These are phyloP conservation scores for Talaromyces sp. DNA, from an alignment of 2,329 filamentous ascomycete species.

Conservation along the genomic window DNA sequence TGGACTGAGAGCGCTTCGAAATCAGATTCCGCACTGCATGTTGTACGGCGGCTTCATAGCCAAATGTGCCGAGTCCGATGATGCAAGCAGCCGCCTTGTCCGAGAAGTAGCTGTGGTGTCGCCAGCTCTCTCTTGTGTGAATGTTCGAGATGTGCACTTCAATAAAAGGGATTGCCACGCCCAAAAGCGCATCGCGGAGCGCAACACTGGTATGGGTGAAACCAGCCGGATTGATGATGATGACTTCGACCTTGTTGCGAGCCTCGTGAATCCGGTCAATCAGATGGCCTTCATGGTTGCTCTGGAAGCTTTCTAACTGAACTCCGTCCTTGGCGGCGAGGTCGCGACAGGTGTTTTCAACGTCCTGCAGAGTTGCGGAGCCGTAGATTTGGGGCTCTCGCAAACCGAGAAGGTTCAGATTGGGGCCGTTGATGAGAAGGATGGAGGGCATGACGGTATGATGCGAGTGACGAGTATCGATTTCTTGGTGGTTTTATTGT, in stretches of 20 bases:
- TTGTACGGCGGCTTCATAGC: conserved; percentile 58
- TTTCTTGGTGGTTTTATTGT: neutral
- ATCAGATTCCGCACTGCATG: conserved; percentile 35
- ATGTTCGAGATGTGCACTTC: conserved; percentile 75
- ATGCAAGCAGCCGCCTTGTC: conserved; percentile 73
- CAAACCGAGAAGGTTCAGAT: conserved; percentile 73
- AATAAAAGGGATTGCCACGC: conserved; percentile 66
- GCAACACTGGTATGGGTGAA: conserved; percentile 73
- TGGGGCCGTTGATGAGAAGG: conserved; percentile 75
- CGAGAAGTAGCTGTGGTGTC: conserved; percentile 65
- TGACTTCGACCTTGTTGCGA: conserved; percentile 52
- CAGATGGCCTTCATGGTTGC: conserved; percentile 71
- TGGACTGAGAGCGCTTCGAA: neutral
- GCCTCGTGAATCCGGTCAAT: conserved; percentile 69
- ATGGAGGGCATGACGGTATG: conserved; percentile 35
- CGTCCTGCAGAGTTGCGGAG: conserved; percentile 59
- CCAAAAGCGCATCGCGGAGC: conserved; percentile 66
- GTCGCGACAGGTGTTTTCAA: conserved; percentile 46
- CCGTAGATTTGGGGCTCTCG: conserved; percentile 72
- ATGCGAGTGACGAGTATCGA: too few relatives aligned
- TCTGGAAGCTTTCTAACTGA: conserved; percentile 60
- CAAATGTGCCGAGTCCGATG: conserved; percentile 60
- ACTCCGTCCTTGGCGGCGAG: conserved; percentile 49
- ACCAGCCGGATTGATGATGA: conserved; percentile 68
- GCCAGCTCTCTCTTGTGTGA: conserved; percentile 63